Evolutionary conservation across 2,329 filamentous ascomycete species (phyloP), one percentile per base, ranked within the genome.

Genomic region (Xenosphaeropsis pyriputrescens): DNA sequence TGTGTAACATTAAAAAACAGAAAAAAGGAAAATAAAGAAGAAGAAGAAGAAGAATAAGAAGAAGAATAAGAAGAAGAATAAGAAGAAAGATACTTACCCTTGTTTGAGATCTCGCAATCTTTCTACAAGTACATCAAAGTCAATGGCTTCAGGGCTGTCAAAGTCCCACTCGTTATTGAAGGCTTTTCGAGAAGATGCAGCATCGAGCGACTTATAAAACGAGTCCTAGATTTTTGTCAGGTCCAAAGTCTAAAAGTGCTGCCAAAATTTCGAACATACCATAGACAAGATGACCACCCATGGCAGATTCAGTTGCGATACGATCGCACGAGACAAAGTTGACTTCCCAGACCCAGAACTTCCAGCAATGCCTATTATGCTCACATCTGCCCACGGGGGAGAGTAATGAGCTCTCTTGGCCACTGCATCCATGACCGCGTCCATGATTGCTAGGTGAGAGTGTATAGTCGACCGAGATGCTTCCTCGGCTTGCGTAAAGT

Each of bases 241-340:
- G 8, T 5, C 7, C 4, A 26, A 26, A 26, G 3, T 19, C 8
- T 26, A 11, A 26, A 26, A 11, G 12, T 26, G 22, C 8, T 26
- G 22, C 26, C 6, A 35, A 29, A 5, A 38, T 5, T 30, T 35
- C 13, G 40, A 41, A 54, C 64, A 54, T 69, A 89, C 85, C 80
- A 98, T 96, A 32, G 88, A 93, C 50, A 98, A 62, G 59, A 98
- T 95, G 36, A 95, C 88, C 43, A 98, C 91, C 89, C 91, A 98
- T 40, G 91, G 91, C 45, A 98, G 64, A 60, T 91, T 94, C 50
- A 98, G 65, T 51, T 83, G 79, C 50, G 74, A 79, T 46, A 96
- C 84, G 49, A 98, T 94, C 45, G 89, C 85, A 56, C 93, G 74
- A 22, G 91, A 88, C 38, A 98, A 65, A 6, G 88, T 95, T 6